Percentiles rank a stretch among this genome's conserved stretches.
Evolutionary conservation across 305 asterid species (phyloP).

Genomic region (Ilex paraguariensis): DNA sequence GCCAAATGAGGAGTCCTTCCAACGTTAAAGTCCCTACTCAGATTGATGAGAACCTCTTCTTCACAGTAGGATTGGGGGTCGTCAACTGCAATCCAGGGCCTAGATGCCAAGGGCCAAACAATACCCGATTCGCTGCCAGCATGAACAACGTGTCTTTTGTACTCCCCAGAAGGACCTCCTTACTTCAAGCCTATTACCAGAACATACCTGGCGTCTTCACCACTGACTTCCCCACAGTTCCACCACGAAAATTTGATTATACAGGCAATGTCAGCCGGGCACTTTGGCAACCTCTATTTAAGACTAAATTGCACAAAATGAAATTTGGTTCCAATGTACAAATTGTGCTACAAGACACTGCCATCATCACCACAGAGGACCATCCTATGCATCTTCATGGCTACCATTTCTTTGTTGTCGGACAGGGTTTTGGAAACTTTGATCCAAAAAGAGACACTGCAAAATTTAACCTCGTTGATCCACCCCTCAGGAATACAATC

Average conservation of each 20-base stretch:
- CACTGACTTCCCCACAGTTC: constrained; percentile 58
- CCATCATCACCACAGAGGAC: constrained; percentile 66
- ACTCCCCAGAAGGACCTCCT: constrained; percentile 43
- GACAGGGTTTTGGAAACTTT: constrained; percentile 77
- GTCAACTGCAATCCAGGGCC: constrained; percentile 65
- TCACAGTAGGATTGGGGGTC: constrained; percentile 71
- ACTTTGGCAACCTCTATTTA: constrained; percentile 55
- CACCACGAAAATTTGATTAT: constrained; percentile 55
- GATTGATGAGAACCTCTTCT: constrained; percentile 56
- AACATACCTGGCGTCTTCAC: constrained; percentile 48
- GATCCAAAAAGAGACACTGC: constrained; percentile 47
- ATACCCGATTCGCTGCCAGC: constrained; percentile 68
- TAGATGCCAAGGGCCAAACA: constrained; percentile 74
- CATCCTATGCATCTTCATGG: constrained; percentile 87
- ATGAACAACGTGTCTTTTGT: constrained; percentile 76
- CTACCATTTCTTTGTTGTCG: constrained; percentile 65
- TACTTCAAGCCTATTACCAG: constrained; percentile 71
- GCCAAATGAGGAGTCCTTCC: constrained; percentile 42
- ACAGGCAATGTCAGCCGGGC: constrained; percentile 72
- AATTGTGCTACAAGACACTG: constrained; percentile 68
- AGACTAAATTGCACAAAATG: constrained; percentile 60
- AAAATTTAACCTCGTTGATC: constrained; percentile 65
- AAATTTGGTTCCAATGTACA: constrained; percentile 64
- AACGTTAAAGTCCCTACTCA: constrained; percentile 33
- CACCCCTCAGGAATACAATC: constrained; percentile 64